Evolutionary conservation across 2,329 filamentous ascomycete species (phyloP).

Genomic region (Pseudocercospora pini-densiflorae): DNA sequence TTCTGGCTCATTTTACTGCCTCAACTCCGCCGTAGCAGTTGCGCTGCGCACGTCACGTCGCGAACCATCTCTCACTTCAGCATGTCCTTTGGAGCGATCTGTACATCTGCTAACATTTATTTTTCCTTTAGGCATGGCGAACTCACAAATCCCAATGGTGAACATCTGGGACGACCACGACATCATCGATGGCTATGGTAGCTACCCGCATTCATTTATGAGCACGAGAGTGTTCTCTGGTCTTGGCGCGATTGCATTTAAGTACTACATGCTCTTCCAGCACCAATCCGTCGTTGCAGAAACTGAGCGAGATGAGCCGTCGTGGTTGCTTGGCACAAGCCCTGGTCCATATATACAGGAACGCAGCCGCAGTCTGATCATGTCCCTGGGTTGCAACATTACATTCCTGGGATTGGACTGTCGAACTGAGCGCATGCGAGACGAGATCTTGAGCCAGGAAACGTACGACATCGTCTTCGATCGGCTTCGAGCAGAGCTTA

Average conservation of each 20-base stretch:
- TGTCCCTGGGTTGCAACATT: conserved; percentile 78
- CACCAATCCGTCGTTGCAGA: conserved; percentile 87
- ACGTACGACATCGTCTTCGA: conserved; percentile 89
- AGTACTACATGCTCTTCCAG: conserved; percentile 99
- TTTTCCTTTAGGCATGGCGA: conserved; percentile 66
- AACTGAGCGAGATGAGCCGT: conserved; percentile 81
- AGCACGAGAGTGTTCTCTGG: conserved; percentile 84
- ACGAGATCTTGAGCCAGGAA: conserved; percentile 77
- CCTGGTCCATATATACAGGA: conserved; percentile 92
- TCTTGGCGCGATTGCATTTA: conserved; percentile 89
- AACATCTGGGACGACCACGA: conserved; percentile 96
- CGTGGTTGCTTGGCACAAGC: conserved; percentile 80
- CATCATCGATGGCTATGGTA: conserved; percentile 76
- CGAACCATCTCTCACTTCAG: neutral
- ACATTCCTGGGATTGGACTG: conserved; percentile 88
- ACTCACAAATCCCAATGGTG: conserved; percentile 94
- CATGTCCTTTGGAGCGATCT: neutral
- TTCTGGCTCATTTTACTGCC: neutral
- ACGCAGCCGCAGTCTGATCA: conserved; percentile 81
- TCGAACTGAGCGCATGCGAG: conserved; percentile 84
- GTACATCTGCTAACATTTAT: neutral
- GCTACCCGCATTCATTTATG: conserved; percentile 92
- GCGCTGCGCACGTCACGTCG: neutral
- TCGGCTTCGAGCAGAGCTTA: conserved; percentile 78
- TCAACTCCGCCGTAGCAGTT: neutral